phyloP scores from a whole-genome alignment of 2,329 filamentous ascomycete species.

The Sarocladiaceae sp. region DNA sequence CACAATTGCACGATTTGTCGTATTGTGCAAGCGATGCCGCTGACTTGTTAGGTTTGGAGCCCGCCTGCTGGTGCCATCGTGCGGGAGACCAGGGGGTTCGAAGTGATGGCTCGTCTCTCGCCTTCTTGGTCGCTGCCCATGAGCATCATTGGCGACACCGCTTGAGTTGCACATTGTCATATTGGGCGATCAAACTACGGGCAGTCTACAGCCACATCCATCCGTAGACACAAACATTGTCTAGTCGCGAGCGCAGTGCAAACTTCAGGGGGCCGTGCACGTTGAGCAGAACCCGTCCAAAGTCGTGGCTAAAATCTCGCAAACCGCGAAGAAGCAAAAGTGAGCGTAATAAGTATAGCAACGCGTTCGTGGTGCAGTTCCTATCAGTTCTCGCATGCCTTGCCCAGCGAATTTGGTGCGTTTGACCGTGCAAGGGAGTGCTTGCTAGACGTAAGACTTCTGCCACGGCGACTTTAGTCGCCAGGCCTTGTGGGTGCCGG shows the following conservation, averaged over 20 bases:
- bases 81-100: too few species aligned
- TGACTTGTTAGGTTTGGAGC: too few species aligned
- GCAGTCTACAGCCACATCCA: background rate
- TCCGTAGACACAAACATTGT: background rate
- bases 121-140: too few species aligned
- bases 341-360: background rate
- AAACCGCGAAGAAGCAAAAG: background rate
- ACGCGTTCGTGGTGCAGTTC: background rate
- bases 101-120: too few species aligned
- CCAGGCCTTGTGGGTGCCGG: too few species aligned
- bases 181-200: background rate
- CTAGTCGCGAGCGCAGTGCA: background rate
- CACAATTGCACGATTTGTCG: too few species aligned
- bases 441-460: background rate
- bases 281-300: too few species aligned
- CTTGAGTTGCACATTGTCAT: background rate
- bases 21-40: too few species aligned
- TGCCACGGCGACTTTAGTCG: too few species aligned
- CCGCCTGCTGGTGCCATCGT: too few species aligned
- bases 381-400: conserved; percentile 3
- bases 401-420: background rate
- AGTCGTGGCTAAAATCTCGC: background rate
- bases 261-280: background rate
- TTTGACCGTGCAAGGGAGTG: background rate
- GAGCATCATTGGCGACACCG: background rate